These are phyloP conservation scores for Fagopyrum esculentum DNA, from an alignment of 148 eudicot genomes.

Conservation along the genomic window DNA sequence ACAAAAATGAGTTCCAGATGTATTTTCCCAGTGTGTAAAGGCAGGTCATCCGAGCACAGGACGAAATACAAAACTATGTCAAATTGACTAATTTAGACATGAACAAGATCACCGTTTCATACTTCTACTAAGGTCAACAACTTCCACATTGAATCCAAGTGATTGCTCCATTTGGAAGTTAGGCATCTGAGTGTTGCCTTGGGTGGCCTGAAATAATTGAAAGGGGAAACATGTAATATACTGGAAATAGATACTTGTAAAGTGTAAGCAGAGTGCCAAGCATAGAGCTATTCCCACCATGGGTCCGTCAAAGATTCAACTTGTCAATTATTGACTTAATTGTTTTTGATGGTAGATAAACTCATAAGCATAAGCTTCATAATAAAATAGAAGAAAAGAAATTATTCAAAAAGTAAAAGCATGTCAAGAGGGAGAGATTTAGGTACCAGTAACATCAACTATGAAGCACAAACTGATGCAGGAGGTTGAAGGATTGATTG, in stretches of 20 bases:
- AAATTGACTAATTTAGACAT: neutral
- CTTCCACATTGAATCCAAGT: constrained; percentile 56
- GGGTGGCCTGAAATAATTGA: constrained; percentile 46
- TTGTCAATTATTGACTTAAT: neutral
- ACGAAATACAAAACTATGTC: neutral
- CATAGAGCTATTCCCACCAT: neutral
- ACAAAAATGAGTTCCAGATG: neutral
- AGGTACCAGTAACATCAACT: neutral
- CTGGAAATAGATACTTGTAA: neutral
- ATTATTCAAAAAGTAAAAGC: neutral
- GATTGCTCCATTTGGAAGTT: constrained; percentile 68
- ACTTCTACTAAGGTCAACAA: constrained; percentile 53
- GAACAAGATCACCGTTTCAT: constrained; percentile 20
- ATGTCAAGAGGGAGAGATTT: neutral
- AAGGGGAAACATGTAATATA: constrained; percentile 9
- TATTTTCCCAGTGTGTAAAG: neutral
- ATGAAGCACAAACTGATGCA: neutral
- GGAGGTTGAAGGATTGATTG: neutral
- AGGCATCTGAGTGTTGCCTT: constrained; percentile 41
- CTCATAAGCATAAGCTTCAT: neutral
- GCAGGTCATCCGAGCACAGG: neutral
- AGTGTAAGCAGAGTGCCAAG: neutral
- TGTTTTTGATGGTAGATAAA: neutral
- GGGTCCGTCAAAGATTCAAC: neutral
- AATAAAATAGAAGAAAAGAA: neutral